Evolutionary conservation across 805 yeast genomes (phyloP).

Genomic region (Metschnikowia baotianmanensis): DNA sequence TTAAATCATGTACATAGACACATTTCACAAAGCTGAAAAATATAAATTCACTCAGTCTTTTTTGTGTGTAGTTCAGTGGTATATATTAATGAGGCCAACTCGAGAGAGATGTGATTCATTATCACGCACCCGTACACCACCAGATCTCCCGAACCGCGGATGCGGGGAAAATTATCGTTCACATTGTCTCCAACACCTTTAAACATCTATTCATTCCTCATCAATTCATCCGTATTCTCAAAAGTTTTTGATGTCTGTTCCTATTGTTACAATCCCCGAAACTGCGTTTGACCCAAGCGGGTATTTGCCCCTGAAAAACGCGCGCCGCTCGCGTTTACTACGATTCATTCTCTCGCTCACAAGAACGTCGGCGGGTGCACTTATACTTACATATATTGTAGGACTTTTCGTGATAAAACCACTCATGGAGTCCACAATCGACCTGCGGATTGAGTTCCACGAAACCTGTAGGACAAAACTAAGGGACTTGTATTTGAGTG

Average conservation of each 20-base stretch:
- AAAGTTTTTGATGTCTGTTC: slow-evolving; percentile 22
- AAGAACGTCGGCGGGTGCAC: slow-evolving; percentile 32
- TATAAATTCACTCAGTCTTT: too few species aligned
- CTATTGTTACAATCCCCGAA: slow-evolving; percentile 41
- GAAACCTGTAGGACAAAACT: slow-evolving; percentile 32
- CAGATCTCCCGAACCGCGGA: too few species aligned
- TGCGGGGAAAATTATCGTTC: too few species aligned
- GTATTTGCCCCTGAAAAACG: slow-evolving; percentile 15
- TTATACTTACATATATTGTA: slow-evolving; percentile 30
- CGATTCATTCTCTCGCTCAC: slow-evolving; percentile 31
- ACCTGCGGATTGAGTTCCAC: slow-evolving; percentile 33
- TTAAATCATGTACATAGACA: slow-evolving; percentile 10
- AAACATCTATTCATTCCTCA: too few species aligned
- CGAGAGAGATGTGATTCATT: too few species aligned
- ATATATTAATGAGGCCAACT: too few species aligned
- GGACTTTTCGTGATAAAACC: slow-evolving; percentile 37
- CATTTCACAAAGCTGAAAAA: too few species aligned
- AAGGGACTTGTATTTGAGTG: slow-evolving; percentile 35
- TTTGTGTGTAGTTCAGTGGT: too few species aligned
- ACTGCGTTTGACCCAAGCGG: slow-evolving; percentile 34
- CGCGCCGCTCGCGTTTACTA: slow-evolving; percentile 24
- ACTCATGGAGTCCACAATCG: slow-evolving; percentile 28
- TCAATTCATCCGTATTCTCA: background rate
- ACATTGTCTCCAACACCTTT: background rate
- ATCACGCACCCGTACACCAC: too few species aligned